Percentiles rank a stretch among this genome's conserved stretches.
Conservation (phyloP, 2,329 filamentous ascomycete genomes). For the Remersonia thermophila region DNA sequence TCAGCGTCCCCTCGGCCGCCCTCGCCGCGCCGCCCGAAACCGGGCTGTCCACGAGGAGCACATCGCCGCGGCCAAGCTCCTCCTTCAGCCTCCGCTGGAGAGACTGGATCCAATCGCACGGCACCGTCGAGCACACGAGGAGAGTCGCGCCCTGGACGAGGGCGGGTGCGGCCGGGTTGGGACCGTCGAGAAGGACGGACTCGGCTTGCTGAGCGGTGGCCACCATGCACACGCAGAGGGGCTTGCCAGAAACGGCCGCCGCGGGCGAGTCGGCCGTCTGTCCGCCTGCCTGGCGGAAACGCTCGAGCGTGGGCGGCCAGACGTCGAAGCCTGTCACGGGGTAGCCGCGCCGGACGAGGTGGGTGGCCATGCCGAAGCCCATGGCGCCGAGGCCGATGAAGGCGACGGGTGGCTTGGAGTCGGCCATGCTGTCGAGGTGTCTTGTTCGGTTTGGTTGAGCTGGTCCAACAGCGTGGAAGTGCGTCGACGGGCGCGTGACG, state of each 20-base stretch:
- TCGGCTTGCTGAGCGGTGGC: slow-evolving; percentile 60
- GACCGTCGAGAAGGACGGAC: slow-evolving; percentile 48
- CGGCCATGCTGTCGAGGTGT: slow-evolving; percentile 18
- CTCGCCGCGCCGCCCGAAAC: slow-evolving; percentile 59
- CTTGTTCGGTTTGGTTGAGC: background rate
- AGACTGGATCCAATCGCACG: slow-evolving; percentile 50
- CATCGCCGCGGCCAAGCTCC: slow-evolving; percentile 44
- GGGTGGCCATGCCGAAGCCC: slow-evolving; percentile 71
- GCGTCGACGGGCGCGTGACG: no score
- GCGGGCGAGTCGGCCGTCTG: slow-evolving; percentile 44
- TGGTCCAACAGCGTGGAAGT: no score
- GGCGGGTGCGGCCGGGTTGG: slow-evolving; percentile 33
- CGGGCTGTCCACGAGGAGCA: slow-evolving; percentile 57
- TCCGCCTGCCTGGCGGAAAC: slow-evolving; percentile 52
- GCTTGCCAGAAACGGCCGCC: slow-evolving; percentile 46
- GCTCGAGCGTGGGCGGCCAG: slow-evolving; percentile 52
- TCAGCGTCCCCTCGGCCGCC: slow-evolving; percentile 59
- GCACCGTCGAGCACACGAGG: slow-evolving; percentile 58
- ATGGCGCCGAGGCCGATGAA: slow-evolving; percentile 71
- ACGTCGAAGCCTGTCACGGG: slow-evolving; percentile 60
- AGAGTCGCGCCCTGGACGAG: slow-evolving; percentile 48
- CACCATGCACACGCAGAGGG: slow-evolving; percentile 62
- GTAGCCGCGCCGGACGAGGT: slow-evolving; percentile 56
- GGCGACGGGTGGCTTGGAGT: slow-evolving; percentile 33
- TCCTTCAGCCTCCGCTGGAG: slow-evolving; percentile 45